Evolutionary conservation across 805 yeast genomes (phyloP).

Genomic region (Candida ponderosae): DNA sequence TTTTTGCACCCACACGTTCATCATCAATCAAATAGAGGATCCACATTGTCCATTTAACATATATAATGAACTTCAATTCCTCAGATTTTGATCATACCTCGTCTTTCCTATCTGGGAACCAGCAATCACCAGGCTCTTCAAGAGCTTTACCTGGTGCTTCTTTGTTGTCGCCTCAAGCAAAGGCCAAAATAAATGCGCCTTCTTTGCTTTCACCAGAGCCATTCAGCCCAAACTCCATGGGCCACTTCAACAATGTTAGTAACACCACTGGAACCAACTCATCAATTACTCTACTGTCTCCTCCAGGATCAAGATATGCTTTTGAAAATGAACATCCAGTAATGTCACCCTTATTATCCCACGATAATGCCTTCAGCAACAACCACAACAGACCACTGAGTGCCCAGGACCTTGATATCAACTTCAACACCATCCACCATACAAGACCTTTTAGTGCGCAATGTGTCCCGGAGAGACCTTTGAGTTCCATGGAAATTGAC

Average conservation of each 20-base stretch:
- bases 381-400: constrained; percentile 14
- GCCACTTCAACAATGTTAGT: background rate
- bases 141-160: constrained; percentile 35
- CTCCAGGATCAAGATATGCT: constrained; percentile 28
- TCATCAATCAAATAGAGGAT: too few relatives aligned
- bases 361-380: constrained; percentile 3
- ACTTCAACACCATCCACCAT: background rate
- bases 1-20: too few relatives aligned
- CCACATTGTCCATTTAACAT: background rate
- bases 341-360: constrained; percentile 18
- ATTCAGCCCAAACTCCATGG: constrained; percentile 1
- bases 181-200: constrained; percentile 5
- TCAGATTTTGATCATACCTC: background rate
- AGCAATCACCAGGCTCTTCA: constrained; percentile 3
- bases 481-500: constrained; percentile 22
- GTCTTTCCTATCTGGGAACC: background rate
- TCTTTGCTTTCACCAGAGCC: constrained; percentile 8
- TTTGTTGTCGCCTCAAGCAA: constrained; percentile 23
- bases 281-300: constrained; percentile 32
- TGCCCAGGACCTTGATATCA: constrained; percentile 14
- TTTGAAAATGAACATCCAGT: constrained; percentile 15
- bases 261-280: constrained; percentile 3
- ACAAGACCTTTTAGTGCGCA: constrained; percentile 16
- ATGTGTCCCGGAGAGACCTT: constrained; percentile 19
- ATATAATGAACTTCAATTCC: background rate